Percentiles rank a stretch among this genome's conserved stretches.
Conservation (phyloP, 257 asterid species). For the Solanum chmielewskii region DNA sequence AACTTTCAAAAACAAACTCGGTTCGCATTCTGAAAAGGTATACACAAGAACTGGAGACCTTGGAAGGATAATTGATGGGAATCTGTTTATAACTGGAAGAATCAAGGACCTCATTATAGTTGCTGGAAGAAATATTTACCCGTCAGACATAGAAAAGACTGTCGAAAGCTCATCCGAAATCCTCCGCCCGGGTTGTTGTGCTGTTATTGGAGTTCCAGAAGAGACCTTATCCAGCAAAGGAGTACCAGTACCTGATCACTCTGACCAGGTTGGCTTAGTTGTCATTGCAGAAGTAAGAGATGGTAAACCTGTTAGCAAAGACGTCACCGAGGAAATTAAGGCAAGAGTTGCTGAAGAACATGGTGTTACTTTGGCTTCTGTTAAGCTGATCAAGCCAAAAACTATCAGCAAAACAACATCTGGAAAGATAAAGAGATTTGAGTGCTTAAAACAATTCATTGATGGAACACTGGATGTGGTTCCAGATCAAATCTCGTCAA, state of each 20-base stretch:
- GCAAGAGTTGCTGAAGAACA: slow-evolving; percentile 65
- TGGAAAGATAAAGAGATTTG: slow-evolving; percentile 70
- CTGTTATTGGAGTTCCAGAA: slow-evolving; percentile 76
- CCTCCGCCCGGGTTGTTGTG: slow-evolving; percentile 79
- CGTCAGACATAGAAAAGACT: slow-evolving; percentile 77
- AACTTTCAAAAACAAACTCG: slow-evolving; percentile 38
- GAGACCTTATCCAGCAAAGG: slow-evolving; percentile 60
- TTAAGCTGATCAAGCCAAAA: slow-evolving; percentile 57
- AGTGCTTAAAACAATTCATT: slow-evolving; percentile 60
- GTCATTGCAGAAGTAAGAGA: slow-evolving; percentile 71
- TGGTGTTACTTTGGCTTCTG: slow-evolving; percentile 56
- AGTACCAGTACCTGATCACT: slow-evolving; percentile 32
- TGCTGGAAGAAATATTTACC: slow-evolving; percentile 70
- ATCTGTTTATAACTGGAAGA: slow-evolving; percentile 70
- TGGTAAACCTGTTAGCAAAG: slow-evolving; percentile 43
- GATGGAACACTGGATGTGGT: slow-evolving; percentile 55
- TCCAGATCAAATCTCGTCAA: slow-evolving; percentile 31
- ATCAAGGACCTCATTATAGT: slow-evolving; percentile 83
- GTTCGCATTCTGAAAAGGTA: slow-evolving; percentile 14
- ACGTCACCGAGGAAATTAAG: slow-evolving; percentile 37
- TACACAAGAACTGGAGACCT: slow-evolving; percentile 71
- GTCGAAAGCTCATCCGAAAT: slow-evolving; percentile 66
- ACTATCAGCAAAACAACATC: slow-evolving; percentile 79
- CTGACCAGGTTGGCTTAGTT: slow-evolving; percentile 74
- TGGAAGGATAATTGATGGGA: slow-evolving; percentile 51